Percentiles rank a stretch among this genome's conserved stretches.
Conservation (phyloP, 2,329 filamentous ascomycete species). For the Tolypocladium paradoxum region DNA sequence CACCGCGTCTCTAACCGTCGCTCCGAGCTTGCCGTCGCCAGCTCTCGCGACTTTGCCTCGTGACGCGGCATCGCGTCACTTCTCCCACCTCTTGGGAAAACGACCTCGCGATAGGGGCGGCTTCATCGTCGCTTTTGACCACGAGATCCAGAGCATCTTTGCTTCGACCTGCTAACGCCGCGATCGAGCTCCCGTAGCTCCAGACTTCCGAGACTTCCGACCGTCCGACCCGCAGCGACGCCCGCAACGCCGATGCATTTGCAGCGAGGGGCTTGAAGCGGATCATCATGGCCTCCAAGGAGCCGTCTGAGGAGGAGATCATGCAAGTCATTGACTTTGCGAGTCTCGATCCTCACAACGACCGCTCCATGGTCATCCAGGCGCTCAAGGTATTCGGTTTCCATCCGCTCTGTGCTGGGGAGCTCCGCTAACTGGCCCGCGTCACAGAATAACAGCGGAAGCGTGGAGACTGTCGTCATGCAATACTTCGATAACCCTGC, state of each 20-base stretch:
- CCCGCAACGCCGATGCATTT: not conserved
- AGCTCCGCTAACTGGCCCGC: slow-evolving; percentile 1
- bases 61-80: not conserved
- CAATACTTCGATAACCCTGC: slow-evolving; percentile 41
- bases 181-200: not conserved
- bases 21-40: not conserved
- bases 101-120: not conserved
- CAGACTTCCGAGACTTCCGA: not conserved
- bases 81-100: not conserved
- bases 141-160: not conserved
- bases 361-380: slow-evolving; percentile 27
- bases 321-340: slow-evolving; percentile 31
- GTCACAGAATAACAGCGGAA: slow-evolving; percentile 28
- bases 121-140: not conserved
- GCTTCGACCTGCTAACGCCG: not conserved
- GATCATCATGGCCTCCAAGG: slow-evolving; percentile 19
- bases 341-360: slow-evolving; percentile 21
- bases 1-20: not conserved
- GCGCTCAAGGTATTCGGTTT: slow-evolving; percentile 27
- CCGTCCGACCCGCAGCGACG: not conserved
- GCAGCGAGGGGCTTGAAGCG: not conserved
- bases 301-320: slow-evolving; percentile 26
- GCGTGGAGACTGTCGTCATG: slow-evolving; percentile 36
- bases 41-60: not conserved
- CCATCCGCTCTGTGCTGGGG: no score